These are phyloP conservation scores for Aspergillus avenaceus DNA, from an alignment of 495 filamentous ascomycete species.

Conservation along the genomic window DNA sequence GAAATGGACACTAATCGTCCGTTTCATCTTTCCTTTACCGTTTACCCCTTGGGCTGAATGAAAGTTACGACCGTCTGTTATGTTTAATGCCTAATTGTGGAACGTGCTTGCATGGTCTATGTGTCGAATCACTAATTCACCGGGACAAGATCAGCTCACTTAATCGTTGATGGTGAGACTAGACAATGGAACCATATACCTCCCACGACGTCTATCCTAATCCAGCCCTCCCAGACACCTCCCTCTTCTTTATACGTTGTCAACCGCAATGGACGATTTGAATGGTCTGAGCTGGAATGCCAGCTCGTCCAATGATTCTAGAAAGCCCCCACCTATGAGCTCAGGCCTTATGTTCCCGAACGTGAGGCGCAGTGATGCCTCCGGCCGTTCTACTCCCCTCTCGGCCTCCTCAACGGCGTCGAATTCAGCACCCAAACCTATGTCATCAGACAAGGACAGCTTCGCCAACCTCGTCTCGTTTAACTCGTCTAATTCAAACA, in stretches of 20 bases:
- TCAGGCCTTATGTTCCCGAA: slow-evolving; percentile 54
- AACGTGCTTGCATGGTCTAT: not conserved
- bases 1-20: not conserved
- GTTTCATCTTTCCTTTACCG: not conserved
- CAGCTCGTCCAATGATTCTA: slow-evolving; percentile 28
- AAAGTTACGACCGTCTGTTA: not conserved
- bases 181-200: slow-evolving; percentile 9
- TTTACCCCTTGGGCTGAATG: not conserved
- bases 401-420: slow-evolving; percentile 51
- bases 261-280: slow-evolving; percentile 52
- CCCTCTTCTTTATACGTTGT: slow-evolving; percentile 1
- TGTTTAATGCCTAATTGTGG: not conserved
- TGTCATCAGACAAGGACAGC: slow-evolving; percentile 70
- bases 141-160: slow-evolving; percentile 3
- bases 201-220: slow-evolving; percentile 19
- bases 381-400: slow-evolving; percentile 66
- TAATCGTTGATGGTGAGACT: slow-evolving; percentile 14
- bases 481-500: slow-evolving; percentile 56
- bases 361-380: slow-evolving; percentile 55
- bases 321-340: slow-evolving; percentile 48
- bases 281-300: slow-evolving; percentile 53
- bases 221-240: slow-evolving; percentile 18
- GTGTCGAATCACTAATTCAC: not conserved
- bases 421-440: slow-evolving; percentile 47
- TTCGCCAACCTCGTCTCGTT: slow-evolving; percentile 87